Percentiles rank a stretch among this genome's conserved stretches.
Conservation (phyloP, 306 rosid genomes). For the Quercus mongolica region DNA sequence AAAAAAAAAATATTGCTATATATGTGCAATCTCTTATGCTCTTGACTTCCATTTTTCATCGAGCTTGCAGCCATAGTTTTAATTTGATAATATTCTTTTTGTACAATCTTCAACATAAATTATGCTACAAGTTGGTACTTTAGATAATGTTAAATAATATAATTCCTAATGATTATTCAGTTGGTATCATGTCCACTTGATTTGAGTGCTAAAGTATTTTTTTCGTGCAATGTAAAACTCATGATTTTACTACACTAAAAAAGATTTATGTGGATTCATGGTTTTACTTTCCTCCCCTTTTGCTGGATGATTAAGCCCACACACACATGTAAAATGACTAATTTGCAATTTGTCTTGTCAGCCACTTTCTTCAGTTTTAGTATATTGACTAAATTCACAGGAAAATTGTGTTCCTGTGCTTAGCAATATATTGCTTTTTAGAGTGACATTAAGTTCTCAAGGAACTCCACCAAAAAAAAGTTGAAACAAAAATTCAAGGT, state of each 20-base stretch:
- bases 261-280: background rate
- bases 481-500: too few relatives aligned
- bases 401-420: too few relatives aligned
- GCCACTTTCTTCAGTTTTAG: too few relatives aligned
- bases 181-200: background rate
- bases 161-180: conserved; percentile 23
- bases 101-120: background rate
- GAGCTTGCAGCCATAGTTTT: background rate
- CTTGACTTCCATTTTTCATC: conserved; percentile 7
- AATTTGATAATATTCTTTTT: background rate
- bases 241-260: background rate
- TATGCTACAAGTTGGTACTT: conserved; percentile 32
- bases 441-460: too few relatives aligned
- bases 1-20: background rate
- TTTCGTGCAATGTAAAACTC: background rate
- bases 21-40: background rate
- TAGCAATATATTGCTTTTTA: too few relatives aligned
- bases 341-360: background rate
- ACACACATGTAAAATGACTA: background rate
- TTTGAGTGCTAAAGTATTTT: conserved; percentile 1
- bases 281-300: background rate
- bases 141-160: conserved; percentile 27
- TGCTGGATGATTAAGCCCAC: background rate
- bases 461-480: too few relatives aligned
- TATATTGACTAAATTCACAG: too few relatives aligned